Conservation (phyloP, 495 filamentous ascomycete genomes). For the Lasiosphaeris hirsuta region DNA sequence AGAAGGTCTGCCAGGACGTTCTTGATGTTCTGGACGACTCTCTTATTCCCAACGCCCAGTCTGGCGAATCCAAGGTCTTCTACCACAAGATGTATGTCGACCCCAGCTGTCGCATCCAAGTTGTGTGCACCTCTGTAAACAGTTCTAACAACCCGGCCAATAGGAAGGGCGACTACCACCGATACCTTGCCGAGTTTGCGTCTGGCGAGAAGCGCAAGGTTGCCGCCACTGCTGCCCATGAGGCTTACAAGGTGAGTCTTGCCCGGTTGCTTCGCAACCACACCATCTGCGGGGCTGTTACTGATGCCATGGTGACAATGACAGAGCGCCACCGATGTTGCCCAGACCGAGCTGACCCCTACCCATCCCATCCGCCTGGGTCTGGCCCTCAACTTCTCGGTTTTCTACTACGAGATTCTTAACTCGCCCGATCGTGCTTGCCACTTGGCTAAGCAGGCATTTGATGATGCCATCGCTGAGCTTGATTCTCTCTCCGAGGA, state of each 20-base stretch:
- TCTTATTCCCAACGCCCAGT: constrained; percentile 95
- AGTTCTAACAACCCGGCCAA: not conserved
- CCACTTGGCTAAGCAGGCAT: constrained; percentile 98
- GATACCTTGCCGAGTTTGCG: constrained; percentile 98
- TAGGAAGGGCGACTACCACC: constrained; percentile 99
- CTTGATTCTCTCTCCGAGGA: constrained; percentile 98
- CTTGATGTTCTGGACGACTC: constrained; percentile 92
- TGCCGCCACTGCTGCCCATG: constrained; percentile 92
- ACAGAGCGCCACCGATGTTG: constrained; percentile 96
- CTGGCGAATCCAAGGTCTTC: constrained; percentile 99
- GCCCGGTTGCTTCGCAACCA: not conserved
- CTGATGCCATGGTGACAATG: not conserved
- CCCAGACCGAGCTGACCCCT: constrained; percentile 93
- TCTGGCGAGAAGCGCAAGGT: constrained; percentile 98
- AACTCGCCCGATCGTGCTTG: constrained; percentile 98
- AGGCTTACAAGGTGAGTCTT: constrained; percentile 88
- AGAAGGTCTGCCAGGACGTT: constrained; percentile 98
- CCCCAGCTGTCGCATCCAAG: constrained; percentile 10
- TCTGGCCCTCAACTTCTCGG: constrained; percentile 98
- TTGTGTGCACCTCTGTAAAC: not conserved
- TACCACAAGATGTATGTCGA: constrained; percentile 95
- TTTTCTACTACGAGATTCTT: constrained; percentile 99
- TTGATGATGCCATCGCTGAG: constrained; percentile 98
- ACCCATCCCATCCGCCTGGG: constrained; percentile 98
- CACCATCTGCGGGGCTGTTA: not conserved